Evolutionary conservation across 345 rosid species (phyloP), one percentile per base, ranked within the genome.

Genomic region (Gossypium mustelinum): DNA sequence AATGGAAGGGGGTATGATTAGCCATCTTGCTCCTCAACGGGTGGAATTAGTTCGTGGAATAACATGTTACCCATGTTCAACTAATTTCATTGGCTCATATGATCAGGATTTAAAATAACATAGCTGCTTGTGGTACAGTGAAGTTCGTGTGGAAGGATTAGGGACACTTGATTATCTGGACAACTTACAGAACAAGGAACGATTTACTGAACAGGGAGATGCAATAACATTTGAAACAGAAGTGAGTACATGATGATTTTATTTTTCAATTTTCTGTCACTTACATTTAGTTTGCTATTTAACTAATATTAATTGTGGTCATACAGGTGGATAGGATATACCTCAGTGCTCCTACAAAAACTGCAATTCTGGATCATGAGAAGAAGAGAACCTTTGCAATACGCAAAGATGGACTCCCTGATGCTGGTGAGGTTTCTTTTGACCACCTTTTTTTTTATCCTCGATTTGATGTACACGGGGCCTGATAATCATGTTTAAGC

Each of bases 401-500:
- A 68, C 94, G 94, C 79, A 95, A 95, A 81, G 97, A 95, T 76
- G 98, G 99, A 56, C 93, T 95, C 82, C 93, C 98, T 47, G 97
- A 91, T 88, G 97, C 98, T 68, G 99, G 99, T 91, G 81, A 90
- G 85, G 68, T 75, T 57, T 70, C 70, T 41, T 63, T 20, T 57
- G 27, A 18, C 18, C 57, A 14, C 43, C 0, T 56, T 39, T 70
- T 55, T 45, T 17, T 22, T 0, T 54, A 1, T 64, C 71, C 29
- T 58, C 52, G 69, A 24, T 62, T 9, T 63, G 48, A 34, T 24
- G 58, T 25, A 55, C 39, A 12, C 18, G 43, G 69, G n/a, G 25
- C 55, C 51, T 24, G n/a, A 9, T 70, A 24, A 2, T 39, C 56
- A 18, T 9, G 20, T 71, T 57, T 73, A 73, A 45, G 66, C 7